Evolutionary conservation across 257 asterid species (phyloP), one percentile per base, ranked within the genome.

Genomic region (Forsythia suspensa): DNA sequence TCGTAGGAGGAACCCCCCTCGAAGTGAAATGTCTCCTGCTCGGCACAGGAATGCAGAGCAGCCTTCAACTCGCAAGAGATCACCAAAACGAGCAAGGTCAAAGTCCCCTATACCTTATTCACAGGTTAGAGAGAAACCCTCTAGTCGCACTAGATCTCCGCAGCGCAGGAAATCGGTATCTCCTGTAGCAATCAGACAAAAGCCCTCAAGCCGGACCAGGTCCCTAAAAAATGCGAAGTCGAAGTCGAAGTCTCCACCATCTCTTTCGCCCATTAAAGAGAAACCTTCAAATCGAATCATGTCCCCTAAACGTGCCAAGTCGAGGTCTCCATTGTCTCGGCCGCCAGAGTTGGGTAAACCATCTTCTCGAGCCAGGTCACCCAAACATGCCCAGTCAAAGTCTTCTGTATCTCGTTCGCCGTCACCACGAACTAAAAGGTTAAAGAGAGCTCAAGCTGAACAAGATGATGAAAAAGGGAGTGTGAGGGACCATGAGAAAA

Each of bases 401-500:
- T 87, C 90, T 71, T 86, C 90, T 48, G 81, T 61, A 66, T 82
- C 87, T 37, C 80, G 70, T 29, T 87, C 95, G 5, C 92, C 81
- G 34, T 96, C 99, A 40, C 97, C 97, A 1, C 92, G 89, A 38
- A 90, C 94, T 79, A 92, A 84, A 82, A 89, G 97, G 83, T 85
- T 91, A 79, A 87, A 75, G 80, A 86, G 91, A 82, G 89, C 83
- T 84, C 90, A 85, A 81, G 87, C 87, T 59, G 95, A 91, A 72
- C 85, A 85, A 71, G 90, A 85, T 80, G 80, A 86, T 84, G 91
- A 74, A 77, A 85, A 85, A 63, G 83, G 70, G 78, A 84, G 84
- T 43, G 93, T 78, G 82, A 81, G 80, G 84, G 94, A 85, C 46
- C 79, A 74, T 48, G 96, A 84, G 42, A 90, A 77, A 73, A 82